Evolutionary conservation across 2,329 filamentous ascomycete genomes (phyloP).

Genomic region (Talaromyces sp.): DNA sequence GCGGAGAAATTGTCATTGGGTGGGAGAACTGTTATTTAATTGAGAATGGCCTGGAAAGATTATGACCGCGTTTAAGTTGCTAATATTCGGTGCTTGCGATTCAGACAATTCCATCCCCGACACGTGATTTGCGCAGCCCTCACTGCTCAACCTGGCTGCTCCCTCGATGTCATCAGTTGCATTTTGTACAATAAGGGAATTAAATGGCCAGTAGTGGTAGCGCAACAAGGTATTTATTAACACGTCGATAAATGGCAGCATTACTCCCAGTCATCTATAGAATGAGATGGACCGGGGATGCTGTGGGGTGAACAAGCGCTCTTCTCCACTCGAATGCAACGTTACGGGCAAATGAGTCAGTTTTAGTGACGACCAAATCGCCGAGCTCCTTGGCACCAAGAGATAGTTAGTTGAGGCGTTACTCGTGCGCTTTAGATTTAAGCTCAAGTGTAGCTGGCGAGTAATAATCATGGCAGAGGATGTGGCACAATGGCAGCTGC

Average conservation of each 20-base stretch:
- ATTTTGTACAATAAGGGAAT: background rate
- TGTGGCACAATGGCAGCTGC: background rate
- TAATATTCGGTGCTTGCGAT: background rate
- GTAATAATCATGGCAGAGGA: background rate
- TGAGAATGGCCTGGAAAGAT: background rate
- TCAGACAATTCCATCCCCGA: background rate
- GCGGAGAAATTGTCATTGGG: background rate
- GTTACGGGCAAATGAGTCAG: background rate
- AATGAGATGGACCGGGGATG: background rate
- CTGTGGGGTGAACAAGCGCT: background rate
- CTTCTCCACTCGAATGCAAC: background rate
- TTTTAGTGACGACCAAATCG: background rate
- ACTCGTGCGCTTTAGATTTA: background rate
- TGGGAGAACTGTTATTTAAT: background rate
- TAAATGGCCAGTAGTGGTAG: background rate
- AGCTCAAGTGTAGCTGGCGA: background rate
- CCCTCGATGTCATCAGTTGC: background rate
- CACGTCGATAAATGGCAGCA: background rate
- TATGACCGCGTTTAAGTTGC: background rate
- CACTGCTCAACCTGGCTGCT: background rate
- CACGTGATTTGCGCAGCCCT: background rate
- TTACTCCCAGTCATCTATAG: background rate
- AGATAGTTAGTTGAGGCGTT: background rate
- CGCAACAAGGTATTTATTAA: background rate
- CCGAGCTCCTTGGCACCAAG: background rate